Conservation (phyloP, 352 stramenopile species). For the Achlya hypogyna region DNA sequence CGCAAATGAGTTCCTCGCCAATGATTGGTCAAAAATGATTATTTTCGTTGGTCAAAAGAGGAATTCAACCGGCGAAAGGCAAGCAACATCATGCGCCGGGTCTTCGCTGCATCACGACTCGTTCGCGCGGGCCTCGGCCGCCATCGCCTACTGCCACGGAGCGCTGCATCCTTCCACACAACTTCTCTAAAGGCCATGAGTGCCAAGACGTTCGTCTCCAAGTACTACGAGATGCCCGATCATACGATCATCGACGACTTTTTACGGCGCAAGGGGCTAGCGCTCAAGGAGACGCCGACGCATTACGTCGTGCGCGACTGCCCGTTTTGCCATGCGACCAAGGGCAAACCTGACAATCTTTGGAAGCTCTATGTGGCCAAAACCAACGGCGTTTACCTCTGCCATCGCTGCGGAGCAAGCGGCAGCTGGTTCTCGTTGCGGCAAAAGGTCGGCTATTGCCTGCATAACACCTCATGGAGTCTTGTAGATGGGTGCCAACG, state of each 20-base stretch:
- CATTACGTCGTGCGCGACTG: slow-evolving; percentile 78
- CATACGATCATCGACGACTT: slow-evolving; percentile 56
- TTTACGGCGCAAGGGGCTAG: slow-evolving; percentile 61
- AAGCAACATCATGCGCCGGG: neutral
- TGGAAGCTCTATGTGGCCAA: slow-evolving; percentile 90
- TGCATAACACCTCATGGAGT: neutral
- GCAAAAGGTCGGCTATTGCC: slow-evolving; percentile 34
- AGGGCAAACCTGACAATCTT: slow-evolving; percentile 75
- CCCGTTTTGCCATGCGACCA: slow-evolving; percentile 79
- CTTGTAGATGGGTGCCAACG: slow-evolving; percentile 2
- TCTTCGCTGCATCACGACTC: neutral
- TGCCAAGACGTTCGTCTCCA: slow-evolving; percentile 54
- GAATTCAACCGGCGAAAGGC: neutral
- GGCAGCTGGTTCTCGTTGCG: slow-evolving; percentile 89
- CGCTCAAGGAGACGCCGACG: slow-evolving; percentile 53
- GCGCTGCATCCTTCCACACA: neutral
- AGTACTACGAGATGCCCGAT: slow-evolving; percentile 64
- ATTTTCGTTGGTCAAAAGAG: neutral
- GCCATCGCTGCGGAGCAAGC: slow-evolving; percentile 75
- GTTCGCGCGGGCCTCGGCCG: neutral
- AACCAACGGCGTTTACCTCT: slow-evolving; percentile 81
- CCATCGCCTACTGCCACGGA: neutral
- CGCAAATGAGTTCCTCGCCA: too few species aligned
- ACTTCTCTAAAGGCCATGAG: neutral
- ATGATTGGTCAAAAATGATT: neutral